Base-by-base conservation (phyloP, 1,284 basidiomycete genomes). In the Anthracocystis setariae region DNA sequence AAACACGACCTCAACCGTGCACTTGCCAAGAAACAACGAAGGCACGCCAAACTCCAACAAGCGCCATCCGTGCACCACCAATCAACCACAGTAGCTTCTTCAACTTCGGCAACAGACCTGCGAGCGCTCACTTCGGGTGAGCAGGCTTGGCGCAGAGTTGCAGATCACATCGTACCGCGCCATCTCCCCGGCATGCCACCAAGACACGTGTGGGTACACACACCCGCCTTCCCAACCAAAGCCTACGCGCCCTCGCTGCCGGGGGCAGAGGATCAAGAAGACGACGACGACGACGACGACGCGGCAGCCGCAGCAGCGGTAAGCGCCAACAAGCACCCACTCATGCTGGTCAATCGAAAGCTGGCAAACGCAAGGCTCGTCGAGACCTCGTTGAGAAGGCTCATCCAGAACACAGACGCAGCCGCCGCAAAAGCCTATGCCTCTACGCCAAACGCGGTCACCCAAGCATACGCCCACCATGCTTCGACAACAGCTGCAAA, bases 301-400 rank as follows among this genome's bases (percentile, higher is more conserved):
- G n/a, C n/a, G n/a, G n/a, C n/a, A n/a, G n/a, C n/a, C n/a, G n/a
- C n/a, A n/a, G 23, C 50, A 27, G 56, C 47, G 17, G 40, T 8
- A 42, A 50, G 40, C 21, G 44, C 8, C 9, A 63, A 33, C 24
- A 72, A 44, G 21, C 51, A 72, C 23, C 69, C 69, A 32, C 42
- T 76, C n/a, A 58, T 72, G 57, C 55, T 76, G 20, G 70, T 78
- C 20, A 76, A 78, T 43, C 56, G 76, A 10, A 78, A 78, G 53
- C 47, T 78, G 38, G 76, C 74, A 9, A 78, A 78, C 35, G 73
- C 76, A 2, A 67, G 76, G 29, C 49, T 78, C n/a, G 76, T 78
- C 23, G 76, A 78, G 29, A 49, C 70, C 1, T 76, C 76, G 35
- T 48, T 78, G 42, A 63, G 73, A 13, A 54, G 47, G 51, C 61